Conservation (phyloP, 495 filamentous ascomycete species). For the Hypomontagnella submonticulosa region DNA sequence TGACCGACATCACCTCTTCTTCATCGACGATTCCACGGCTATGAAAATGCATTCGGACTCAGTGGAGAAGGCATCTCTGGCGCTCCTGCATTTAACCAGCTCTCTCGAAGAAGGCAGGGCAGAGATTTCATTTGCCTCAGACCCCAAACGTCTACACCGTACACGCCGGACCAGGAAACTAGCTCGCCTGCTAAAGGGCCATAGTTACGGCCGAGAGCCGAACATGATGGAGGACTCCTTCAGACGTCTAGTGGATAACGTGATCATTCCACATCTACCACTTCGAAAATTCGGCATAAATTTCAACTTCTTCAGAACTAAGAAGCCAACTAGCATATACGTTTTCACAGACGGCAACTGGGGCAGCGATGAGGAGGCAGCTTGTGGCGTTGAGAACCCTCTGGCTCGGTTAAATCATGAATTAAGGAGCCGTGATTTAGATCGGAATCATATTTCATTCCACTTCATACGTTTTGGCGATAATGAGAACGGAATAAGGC, state of each 20-base stretch:
- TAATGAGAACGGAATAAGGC: constrained; percentile 37
- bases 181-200: constrained; percentile 22
- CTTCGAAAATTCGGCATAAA: constrained; percentile 33
- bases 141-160: constrained; percentile 12
- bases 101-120: constrained; percentile 45
- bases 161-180: constrained; percentile 21
- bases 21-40: constrained; percentile 53
- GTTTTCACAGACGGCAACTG: constrained; percentile 56
- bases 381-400: constrained; percentile 32
- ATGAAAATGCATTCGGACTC: constrained; percentile 48
- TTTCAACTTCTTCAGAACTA: constrained; percentile 8
- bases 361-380: constrained; percentile 35
- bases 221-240: constrained; percentile 33
- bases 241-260: constrained; percentile 28
- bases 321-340: constrained; percentile 50
- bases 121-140: constrained; percentile 52
- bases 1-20: constrained; percentile 49
- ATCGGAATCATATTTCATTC: constrained; percentile 47
- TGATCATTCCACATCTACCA: constrained; percentile 33
- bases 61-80: constrained; percentile 40
- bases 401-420: constrained; percentile 44
- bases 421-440: constrained; percentile 30
- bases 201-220: constrained; percentile 20
- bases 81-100: constrained; percentile 51
- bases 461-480: constrained; percentile 59